Evolutionary conservation across 495 filamentous ascomycete genomes (phyloP).

Genomic region (Choiromyces venosus): DNA sequence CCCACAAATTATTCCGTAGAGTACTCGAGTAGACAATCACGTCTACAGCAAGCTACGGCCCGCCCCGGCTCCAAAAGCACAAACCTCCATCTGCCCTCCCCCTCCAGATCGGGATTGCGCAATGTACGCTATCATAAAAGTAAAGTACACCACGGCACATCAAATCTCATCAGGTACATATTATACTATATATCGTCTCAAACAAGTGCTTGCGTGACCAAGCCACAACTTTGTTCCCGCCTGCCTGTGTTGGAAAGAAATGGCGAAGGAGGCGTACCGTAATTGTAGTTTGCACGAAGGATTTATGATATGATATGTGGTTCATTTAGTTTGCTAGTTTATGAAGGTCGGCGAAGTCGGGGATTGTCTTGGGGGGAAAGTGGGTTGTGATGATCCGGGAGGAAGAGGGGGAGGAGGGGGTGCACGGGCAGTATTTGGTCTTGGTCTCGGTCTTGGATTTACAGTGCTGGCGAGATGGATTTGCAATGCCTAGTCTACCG

Average conservation of each 20-base stretch:
- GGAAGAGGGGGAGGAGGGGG: neutral
- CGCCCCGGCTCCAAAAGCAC: neutral
- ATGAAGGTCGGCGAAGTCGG: neutral
- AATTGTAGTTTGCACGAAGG: too few species aligned
- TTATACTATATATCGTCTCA: too few species aligned
- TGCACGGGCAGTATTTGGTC: neutral
- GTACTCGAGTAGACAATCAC: too few species aligned
- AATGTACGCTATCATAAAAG: neutral
- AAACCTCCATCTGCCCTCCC: neutral
- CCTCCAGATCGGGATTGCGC: neutral
- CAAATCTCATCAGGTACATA: too few species aligned
- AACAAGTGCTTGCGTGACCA: neutral
- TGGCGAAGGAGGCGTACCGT: neutral
- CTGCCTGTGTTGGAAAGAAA: neutral
- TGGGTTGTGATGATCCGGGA: neutral
- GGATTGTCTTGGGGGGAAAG: neutral
- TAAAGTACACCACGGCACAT: too few species aligned
- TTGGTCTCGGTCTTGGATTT: too few species aligned
- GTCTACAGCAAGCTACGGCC: neutral
- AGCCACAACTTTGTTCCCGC: neutral
- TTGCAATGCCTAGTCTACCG: too few species aligned
- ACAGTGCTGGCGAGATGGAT: too few species aligned
- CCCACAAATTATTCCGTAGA: too few species aligned
- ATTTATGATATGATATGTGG: too few species aligned
- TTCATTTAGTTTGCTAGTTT: neutral